Base-by-base conservation (phyloP, 352 stramenopile genomes). In the Phytophthora pinifolia region DNA sequence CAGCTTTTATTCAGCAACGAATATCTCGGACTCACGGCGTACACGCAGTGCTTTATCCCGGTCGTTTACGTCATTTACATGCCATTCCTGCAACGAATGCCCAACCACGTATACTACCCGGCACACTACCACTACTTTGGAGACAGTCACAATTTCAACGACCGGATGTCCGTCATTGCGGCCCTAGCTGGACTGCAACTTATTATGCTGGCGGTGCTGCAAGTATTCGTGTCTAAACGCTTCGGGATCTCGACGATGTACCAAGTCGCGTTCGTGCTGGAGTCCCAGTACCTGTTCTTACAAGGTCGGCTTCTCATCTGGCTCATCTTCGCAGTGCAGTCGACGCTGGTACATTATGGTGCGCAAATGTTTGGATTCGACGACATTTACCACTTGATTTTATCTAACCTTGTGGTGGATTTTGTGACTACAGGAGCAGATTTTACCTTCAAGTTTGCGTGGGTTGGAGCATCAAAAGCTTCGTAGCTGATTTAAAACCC, bases 201-300 rank as follows among this genome's bases (percentile, higher is more conserved):
- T 9, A 1, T 41, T 0, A 17, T 74, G 4, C 34, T 70, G 5
- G 9, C 65, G 2, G 37, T 6, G 7, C 22, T 74, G 25, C 56
- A 70, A 54, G n/a, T 66, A 2, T 59, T 70, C 18, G 50, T 74
- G 14, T 38, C 51, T 3, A 61, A 51, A 13, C 48, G 51, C 6
- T 74, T 74, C 27, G 50, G 55, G 6, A 22, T 74, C 4, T 53
- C 65, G 14, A 51, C 62, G 1, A 50, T 85, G 12, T 71, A 72
- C n/a, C 70, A 78, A n/a, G 44, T 83, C 9, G 70, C 54, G n/a
- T 85, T 85, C 36, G 74, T 85, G 31, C 46, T 81, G 14, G 67
- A 86, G 36, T 67, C 46, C 0, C 67, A 76, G 4, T 62, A 55
- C 12, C 14, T 52, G 0, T 25, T 77, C 8, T 42, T 83, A 6